Evolutionary conservation across 2,329 filamentous ascomycete genomes (phyloP).

Genomic region (Hypocrella siamensis): DNA sequence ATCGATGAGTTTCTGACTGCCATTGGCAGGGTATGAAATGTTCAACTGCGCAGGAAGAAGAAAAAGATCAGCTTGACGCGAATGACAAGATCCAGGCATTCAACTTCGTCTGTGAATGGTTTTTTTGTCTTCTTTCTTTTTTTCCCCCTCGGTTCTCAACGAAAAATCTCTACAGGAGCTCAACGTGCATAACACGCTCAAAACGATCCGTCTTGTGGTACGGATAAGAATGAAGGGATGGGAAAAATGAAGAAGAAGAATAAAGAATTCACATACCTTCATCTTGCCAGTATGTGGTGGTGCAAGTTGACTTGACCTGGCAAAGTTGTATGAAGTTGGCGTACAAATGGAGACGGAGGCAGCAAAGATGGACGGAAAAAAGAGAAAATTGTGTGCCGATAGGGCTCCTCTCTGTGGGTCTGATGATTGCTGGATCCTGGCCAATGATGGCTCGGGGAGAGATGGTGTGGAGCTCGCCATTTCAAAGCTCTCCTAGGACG

Average conservation of each 20-base stretch:
- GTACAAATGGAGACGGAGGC: slow-evolving; percentile 6
- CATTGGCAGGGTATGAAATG: slow-evolving; percentile 89
- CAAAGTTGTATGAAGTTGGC: slow-evolving; percentile 18
- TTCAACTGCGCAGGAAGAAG: slow-evolving; percentile 34
- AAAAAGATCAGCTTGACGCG: slow-evolving; percentile 14
- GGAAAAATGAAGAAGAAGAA: neutral
- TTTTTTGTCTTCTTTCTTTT: too few species aligned
- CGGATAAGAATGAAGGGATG: too few species aligned
- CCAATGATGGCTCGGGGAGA: slow-evolving; percentile 16
- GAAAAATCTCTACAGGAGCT: too few species aligned
- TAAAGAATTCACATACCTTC: slow-evolving; percentile 21
- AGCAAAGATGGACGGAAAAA: neutral
- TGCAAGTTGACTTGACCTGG: slow-evolving; percentile 29
- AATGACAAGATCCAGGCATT: too few species aligned
- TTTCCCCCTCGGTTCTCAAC: too few species aligned
- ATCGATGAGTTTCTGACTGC: slow-evolving; percentile 98
- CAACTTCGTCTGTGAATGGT: too few species aligned
- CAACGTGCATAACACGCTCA: too few species aligned
- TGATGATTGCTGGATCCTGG: neutral
- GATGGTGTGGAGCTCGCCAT: neutral
- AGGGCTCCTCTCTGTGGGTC: slow-evolving; percentile 17
- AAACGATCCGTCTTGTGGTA: too few species aligned
- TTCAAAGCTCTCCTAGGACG: too few species aligned
- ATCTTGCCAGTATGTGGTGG: slow-evolving; percentile 30
- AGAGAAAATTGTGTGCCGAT: slow-evolving; percentile 23